Conservation (phyloP, 495 filamentous ascomycete species). For the Aspergillus leporis region DNA sequence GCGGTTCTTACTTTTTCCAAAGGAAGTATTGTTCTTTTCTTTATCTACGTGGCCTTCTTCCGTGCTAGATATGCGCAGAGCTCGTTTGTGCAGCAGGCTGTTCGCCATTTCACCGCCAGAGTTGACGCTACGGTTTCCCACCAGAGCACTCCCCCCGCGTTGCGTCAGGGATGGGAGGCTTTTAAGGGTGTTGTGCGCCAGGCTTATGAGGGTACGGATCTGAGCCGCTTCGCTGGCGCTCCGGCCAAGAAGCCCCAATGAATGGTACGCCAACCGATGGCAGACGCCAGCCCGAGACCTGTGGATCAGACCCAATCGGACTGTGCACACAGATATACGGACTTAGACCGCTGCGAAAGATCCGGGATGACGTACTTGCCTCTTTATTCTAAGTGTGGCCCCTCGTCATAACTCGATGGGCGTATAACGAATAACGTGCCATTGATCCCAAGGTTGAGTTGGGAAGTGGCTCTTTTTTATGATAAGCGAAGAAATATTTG, state of each 20-base stretch:
- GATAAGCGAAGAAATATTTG: not conserved
- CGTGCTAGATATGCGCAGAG: conserved; percentile 89
- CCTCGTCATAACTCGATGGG: not conserved
- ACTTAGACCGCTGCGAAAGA: not conserved
- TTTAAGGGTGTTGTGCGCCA: conserved; percentile 73
- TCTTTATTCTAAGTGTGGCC: not conserved
- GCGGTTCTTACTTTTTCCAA: conserved; percentile 82
- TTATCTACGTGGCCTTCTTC: conserved; percentile 88
- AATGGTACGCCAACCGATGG: conserved; percentile 7
- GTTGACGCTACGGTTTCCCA: conserved; percentile 80
- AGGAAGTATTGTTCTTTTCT: conserved; percentile 84
- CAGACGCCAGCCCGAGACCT: not conserved
- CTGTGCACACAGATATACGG: not conserved
- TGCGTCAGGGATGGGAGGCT: conserved; percentile 76
- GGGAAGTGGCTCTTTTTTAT: not conserved
- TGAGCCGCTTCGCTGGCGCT: conserved; percentile 65
- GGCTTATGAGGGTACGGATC: conserved; percentile 77
- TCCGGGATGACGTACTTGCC: not conserved
- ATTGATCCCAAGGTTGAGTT: conserved; percentile 5
- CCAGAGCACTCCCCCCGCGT: conserved; percentile 83
- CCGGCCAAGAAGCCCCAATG: conserved; percentile 62
- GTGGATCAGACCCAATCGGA: not conserved
- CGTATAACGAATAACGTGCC: conserved; percentile 9
- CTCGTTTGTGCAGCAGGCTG: conserved; percentile 80
- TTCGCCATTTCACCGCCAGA: conserved; percentile 69